Conservation (phyloP, 2,329 filamentous ascomycete genomes). For the Fusarium paranaense region DNA sequence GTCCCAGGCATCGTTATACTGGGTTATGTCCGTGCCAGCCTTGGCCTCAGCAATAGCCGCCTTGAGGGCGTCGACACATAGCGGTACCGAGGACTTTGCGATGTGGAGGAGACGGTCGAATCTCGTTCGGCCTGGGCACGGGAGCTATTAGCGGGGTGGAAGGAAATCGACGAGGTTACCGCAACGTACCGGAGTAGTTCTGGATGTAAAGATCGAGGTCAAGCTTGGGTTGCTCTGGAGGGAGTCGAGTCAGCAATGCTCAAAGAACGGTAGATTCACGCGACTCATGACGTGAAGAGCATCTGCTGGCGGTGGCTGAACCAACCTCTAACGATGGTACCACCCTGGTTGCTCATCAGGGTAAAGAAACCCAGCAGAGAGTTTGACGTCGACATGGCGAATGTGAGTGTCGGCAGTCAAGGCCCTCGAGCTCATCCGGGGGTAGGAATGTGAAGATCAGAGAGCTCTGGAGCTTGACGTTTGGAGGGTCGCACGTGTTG, state of each 20-base stretch:
- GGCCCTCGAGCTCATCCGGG: not conserved
- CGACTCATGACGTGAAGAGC: slow-evolving; percentile 4
- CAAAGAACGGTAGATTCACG: not conserved
- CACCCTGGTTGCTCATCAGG: slow-evolving; percentile 59
- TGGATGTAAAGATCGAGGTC: slow-evolving; percentile 91
- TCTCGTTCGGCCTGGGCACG: slow-evolving; percentile 76
- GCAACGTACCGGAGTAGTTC: slow-evolving; percentile 81
- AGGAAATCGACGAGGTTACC: not conserved
- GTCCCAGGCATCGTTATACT: slow-evolving; percentile 77
- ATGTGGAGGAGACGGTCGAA: slow-evolving; percentile 86
- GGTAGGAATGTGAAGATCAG: slow-evolving; percentile 14
- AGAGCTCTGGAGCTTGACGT: slow-evolving; percentile 40
- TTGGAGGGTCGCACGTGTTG: slow-evolving; percentile 25
- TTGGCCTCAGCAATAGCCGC: slow-evolving; percentile 82
- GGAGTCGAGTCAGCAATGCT: slow-evolving; percentile 20
- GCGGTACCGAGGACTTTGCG: slow-evolving; percentile 78
- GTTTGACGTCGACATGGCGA: slow-evolving; percentile 53
- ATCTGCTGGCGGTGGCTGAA: slow-evolving; percentile 2
- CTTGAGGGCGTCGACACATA: slow-evolving; percentile 84
- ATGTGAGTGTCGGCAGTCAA: not conserved
- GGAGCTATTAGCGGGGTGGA: slow-evolving; percentile 14
- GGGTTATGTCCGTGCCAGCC: slow-evolving; percentile 75
- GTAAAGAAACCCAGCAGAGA: slow-evolving; percentile 58
- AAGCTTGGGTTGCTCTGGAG: slow-evolving; percentile 81
- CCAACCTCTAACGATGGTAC: slow-evolving; percentile 61